Percentiles rank a stretch among this genome's conserved stretches.
Evolutionary conservation across 495 filamentous ascomycete species (phyloP).

Genomic region (Xylaria sp.): DNA sequence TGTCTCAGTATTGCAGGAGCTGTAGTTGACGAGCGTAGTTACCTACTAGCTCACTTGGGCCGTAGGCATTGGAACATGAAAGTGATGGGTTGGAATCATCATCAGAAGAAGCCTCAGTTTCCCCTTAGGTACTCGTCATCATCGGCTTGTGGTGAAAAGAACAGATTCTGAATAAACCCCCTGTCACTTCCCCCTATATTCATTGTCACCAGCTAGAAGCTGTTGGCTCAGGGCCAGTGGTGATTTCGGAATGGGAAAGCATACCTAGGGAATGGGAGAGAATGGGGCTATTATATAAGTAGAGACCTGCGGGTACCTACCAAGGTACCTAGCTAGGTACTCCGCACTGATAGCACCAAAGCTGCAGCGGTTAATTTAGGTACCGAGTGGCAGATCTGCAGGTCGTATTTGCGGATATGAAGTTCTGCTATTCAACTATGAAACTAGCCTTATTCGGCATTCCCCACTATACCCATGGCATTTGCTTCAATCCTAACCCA

Average conservation of each 20-base stretch:
- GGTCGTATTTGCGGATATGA: too few relatives aligned
- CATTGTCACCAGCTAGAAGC: not conserved
- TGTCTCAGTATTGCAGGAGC: not conserved
- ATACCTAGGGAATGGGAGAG: not conserved
- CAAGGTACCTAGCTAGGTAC: too few relatives aligned
- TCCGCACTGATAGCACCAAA: too few relatives aligned
- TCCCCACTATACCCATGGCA: too few relatives aligned
- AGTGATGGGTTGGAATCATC: not conserved
- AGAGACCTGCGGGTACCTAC: not conserved
- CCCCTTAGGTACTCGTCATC: not conserved
- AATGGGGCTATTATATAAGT: not conserved
- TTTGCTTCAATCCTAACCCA: too few relatives aligned
- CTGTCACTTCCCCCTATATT: too few relatives aligned
- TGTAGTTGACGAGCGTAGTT: not conserved
- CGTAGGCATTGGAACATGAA: not conserved
- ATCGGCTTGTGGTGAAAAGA: not conserved
- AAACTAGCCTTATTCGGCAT: too few relatives aligned
- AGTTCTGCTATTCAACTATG: too few relatives aligned
- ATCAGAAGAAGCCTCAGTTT: not conserved
- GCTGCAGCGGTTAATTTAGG: too few relatives aligned
- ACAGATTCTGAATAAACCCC: not conserved
- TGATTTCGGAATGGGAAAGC: slow-evolving; percentile 2
- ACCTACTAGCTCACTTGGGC: not conserved
- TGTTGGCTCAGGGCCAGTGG: not conserved
- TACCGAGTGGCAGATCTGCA: too few relatives aligned